Evolutionary conservation across 2,329 filamentous ascomycete genomes (phyloP).

Genomic region (Trichoderma guizhouense): DNA sequence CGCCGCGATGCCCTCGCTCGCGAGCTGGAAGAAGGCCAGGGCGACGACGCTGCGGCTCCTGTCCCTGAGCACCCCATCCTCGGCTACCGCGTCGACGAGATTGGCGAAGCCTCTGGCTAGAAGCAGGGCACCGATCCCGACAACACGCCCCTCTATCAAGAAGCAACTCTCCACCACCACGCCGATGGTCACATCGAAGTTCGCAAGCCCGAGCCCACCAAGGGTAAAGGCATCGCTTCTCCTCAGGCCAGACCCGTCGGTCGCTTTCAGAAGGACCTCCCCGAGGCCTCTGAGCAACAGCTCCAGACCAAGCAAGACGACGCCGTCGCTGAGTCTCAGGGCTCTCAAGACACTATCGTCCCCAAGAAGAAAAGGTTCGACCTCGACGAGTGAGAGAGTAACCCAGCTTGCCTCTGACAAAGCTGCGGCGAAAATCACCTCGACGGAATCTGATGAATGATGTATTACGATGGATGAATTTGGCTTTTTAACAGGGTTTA

Average conservation of each 20-base stretch:
- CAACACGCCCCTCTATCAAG: neutral
- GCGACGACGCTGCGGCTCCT: neutral
- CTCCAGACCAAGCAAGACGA: neutral
- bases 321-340: neutral
- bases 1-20: neutral
- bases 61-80: neutral
- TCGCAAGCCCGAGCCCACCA: neutral
- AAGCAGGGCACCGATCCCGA: neutral
- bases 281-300: neutral
- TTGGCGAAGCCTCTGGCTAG: conserved; percentile 1
- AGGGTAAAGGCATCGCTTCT: neutral
- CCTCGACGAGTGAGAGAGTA: neutral
- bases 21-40: neutral
- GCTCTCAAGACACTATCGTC: neutral
- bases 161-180: neutral
- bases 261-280: neutral
- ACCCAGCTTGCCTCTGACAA: neutral
- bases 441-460: neutral
- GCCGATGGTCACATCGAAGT: neutral
- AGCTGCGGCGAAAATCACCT: neutral
- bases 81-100: neutral
- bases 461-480: neutral
- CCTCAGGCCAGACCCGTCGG: neutral
- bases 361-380: neutral
- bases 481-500: neutral